Percentiles rank a stretch among this genome's conserved stretches.
phyloP scores from a whole-genome alignment of 352 stramenopile species.

The Pythium volutum region DNA sequence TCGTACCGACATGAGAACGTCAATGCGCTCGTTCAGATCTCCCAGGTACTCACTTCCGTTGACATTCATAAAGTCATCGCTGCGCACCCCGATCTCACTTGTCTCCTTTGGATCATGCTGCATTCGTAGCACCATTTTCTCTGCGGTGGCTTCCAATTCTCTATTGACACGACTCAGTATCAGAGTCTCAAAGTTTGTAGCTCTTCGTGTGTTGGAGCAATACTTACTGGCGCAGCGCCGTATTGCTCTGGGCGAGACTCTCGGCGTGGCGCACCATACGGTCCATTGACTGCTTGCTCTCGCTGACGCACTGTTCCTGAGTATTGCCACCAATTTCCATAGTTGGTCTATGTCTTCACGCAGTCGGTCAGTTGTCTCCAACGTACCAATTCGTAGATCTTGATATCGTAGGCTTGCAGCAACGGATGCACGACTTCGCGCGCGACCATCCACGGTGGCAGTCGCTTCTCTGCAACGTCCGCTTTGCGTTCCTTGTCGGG shows the following conservation, averaged over 20 bases:
- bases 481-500: slow-evolving; percentile 21
- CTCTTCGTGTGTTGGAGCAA: too few species aligned
- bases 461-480: slow-evolving; percentile 12
- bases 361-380: background rate
- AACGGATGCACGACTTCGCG: slow-evolving; percentile 70
- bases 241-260: slow-evolving; percentile 62
- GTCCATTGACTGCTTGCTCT: slow-evolving; percentile 64
- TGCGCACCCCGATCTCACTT: slow-evolving; percentile 2
- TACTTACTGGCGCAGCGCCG: slow-evolving; percentile 56
- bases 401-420: slow-evolving; percentile 73
- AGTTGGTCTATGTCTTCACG: background rate
- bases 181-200: background rate
- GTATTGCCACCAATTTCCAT: background rate
- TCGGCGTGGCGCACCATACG: slow-evolving; percentile 44
- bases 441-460: slow-evolving; percentile 63
- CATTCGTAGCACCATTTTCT: slow-evolving; percentile 55
- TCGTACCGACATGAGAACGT: slow-evolving; percentile 71
- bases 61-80: slow-evolving; percentile 38
- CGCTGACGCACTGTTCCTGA: slow-evolving; percentile 44
- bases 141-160: slow-evolving; percentile 51
- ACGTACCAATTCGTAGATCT: slow-evolving; percentile 46
- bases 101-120: slow-evolving; percentile 43
- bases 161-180: slow-evolving; percentile 23
- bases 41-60: slow-evolving; percentile 53
- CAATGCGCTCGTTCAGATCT: slow-evolving; percentile 76